Evolutionary conservation across 768 basidiomycete species (phyloP).

Genomic region (Russula griseocarnosa): DNA sequence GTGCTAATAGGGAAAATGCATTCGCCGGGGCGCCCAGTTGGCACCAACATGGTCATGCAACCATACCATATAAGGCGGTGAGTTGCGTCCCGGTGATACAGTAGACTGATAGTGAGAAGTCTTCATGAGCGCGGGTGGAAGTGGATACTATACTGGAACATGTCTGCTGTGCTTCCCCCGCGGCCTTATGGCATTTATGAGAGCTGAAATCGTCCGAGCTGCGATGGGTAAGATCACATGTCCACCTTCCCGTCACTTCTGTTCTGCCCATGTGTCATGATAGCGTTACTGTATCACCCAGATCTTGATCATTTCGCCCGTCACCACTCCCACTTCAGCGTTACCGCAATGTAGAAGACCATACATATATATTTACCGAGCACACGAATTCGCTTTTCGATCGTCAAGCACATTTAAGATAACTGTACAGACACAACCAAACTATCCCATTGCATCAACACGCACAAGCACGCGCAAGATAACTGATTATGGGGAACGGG

Average conservation of each 20-base stretch:
- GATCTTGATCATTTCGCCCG: background rate
- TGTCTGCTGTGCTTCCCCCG: too few species aligned
- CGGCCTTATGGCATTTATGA: too few species aligned
- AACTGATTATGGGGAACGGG: conserved; percentile 3
- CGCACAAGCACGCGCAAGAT: conserved; percentile 6
- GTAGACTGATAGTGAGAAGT: too few species aligned
- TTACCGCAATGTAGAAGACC: conserved; percentile 1
- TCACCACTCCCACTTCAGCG: background rate
- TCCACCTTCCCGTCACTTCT: background rate
- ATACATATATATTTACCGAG: conserved; percentile 19
- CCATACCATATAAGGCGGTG: too few species aligned
- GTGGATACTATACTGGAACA: too few species aligned
- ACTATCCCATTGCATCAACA: conserved; percentile 20
- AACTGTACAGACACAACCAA: conserved; percentile 19
- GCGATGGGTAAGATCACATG: background rate
- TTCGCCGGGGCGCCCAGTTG: too few species aligned
- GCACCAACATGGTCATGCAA: too few species aligned
- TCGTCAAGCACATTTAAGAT: conserved; percentile 17
- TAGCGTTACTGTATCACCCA: too few species aligned
- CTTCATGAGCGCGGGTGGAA: too few species aligned
- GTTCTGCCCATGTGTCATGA: too few species aligned
- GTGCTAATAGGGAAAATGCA: background rate
- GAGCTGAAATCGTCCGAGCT: too few species aligned
- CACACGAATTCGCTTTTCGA: conserved; percentile 11
- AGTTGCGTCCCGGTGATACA: too few species aligned